Evolutionary conservation across 2,329 filamentous ascomycete genomes (phyloP).

Genomic region (Westerdykella ornata): DNA sequence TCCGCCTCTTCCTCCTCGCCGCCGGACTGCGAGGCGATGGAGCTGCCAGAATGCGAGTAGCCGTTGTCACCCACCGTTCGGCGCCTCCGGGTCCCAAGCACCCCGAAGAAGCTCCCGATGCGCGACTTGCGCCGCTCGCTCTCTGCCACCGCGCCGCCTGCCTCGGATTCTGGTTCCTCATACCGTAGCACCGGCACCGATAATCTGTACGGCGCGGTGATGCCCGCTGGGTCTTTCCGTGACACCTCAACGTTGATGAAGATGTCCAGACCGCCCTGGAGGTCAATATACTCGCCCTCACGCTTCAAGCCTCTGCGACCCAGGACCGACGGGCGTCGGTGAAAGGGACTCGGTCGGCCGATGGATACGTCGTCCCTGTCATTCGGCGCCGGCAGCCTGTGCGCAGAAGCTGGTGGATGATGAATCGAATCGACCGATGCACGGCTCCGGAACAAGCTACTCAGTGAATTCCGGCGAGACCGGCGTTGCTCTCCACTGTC

Average conservation of each 20-base stretch:
- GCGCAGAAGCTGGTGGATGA: slow-evolving; percentile 21
- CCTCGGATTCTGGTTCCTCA: slow-evolving; percentile 10
- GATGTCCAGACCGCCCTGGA: slow-evolving; percentile 79
- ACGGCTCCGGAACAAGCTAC: slow-evolving; percentile 30
- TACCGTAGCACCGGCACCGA: slow-evolving; percentile 70
- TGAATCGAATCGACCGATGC: slow-evolving; percentile 23
- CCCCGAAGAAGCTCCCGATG: slow-evolving; percentile 21
- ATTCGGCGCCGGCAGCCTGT: slow-evolving; percentile 17
- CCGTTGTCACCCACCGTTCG: slow-evolving; percentile 30
- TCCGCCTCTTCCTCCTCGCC: slow-evolving; percentile 23
- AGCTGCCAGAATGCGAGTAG: slow-evolving; percentile 20
- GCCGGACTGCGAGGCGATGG: slow-evolving; percentile 11
- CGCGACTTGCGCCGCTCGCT: slow-evolving; percentile 23
- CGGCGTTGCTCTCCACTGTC: slow-evolving; percentile 25
- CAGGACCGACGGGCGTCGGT: slow-evolving; percentile 41
- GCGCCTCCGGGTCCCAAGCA: slow-evolving; percentile 18
- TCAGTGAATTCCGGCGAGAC: slow-evolving; percentile 30
- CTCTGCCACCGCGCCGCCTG: slow-evolving; percentile 6
- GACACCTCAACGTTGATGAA: slow-evolving; percentile 85
- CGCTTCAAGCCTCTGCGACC: slow-evolving; percentile 36
- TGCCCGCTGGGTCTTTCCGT: slow-evolving; percentile 75
- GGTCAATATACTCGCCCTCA: slow-evolving; percentile 51
- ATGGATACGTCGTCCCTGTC: slow-evolving; percentile 6
- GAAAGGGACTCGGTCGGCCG: slow-evolving; percentile 38
- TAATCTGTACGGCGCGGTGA: slow-evolving; percentile 79